These are phyloP conservation scores for Papiliotrema flavescens DNA, from an alignment of 1,284 basidiomycete genomes.

Conservation along the genomic window DNA sequence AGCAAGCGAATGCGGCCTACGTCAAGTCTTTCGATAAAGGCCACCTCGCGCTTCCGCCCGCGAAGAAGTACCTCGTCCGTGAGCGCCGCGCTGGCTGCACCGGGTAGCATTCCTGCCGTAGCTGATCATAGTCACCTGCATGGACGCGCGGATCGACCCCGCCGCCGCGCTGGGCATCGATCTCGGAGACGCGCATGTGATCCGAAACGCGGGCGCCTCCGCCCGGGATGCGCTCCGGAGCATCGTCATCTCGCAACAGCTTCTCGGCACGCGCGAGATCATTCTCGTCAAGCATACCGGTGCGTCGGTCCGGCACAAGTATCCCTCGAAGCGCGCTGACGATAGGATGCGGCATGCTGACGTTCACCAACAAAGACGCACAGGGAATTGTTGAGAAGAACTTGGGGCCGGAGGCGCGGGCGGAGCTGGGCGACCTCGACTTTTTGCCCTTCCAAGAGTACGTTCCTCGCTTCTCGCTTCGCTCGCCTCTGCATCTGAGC, in stretches of 20 bases:
- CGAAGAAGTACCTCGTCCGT: slow-evolving; percentile 12
- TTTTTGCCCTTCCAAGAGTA: slow-evolving; percentile 2
- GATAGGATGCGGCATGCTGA: slow-evolving; percentile 15
- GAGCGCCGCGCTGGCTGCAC: neutral
- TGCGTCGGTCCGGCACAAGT: too few relatives aligned
- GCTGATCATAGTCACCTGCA: slow-evolving; percentile 9
- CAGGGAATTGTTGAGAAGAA: slow-evolving; percentile 6
- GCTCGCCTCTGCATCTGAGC: neutral
- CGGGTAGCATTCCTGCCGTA: neutral
- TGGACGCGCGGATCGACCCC: slow-evolving; percentile 19
- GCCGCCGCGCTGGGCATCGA: slow-evolving; percentile 14
- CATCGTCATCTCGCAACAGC: slow-evolving; percentile 22
- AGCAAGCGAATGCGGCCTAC: slow-evolving; percentile 5
- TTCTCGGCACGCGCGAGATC: slow-evolving; percentile 22
- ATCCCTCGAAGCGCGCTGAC: neutral
- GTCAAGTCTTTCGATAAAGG: slow-evolving; percentile 10
- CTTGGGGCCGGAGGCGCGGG: neutral
- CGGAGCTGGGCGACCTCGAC: neutral
- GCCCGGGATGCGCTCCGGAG: slow-evolving; percentile 18
- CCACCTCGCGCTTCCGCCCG: slow-evolving; percentile 9
- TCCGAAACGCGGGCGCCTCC: slow-evolving; percentile 19
- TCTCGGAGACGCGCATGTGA: slow-evolving; percentile 19
- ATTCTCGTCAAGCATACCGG: slow-evolving; percentile 19
- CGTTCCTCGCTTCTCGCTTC: neutral
- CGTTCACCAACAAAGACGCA: slow-evolving; percentile 8